phyloP scores from a whole-genome alignment of 2,329 filamentous ascomycete species.

The Diaporthe destruens region DNA sequence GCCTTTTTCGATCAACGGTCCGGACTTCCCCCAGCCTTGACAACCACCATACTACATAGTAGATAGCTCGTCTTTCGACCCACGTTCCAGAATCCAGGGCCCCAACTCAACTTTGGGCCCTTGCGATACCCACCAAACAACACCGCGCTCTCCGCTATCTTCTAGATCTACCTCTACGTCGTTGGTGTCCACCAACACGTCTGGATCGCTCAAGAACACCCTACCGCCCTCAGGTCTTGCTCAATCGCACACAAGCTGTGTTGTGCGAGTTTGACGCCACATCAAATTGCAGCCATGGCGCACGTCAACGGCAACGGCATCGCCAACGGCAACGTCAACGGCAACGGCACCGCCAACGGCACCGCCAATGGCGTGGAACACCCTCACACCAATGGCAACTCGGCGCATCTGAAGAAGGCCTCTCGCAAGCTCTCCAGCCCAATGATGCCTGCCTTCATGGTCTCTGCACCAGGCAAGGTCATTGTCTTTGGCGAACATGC shows the following conservation, averaged over 20 bases:
- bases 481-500: conserved; percentile 98
- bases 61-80: background rate
- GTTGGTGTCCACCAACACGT: conserved; percentile 17
- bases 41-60: no score
- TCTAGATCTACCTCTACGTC: conserved; percentile 25
- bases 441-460: conserved; percentile 93
- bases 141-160: conserved; percentile 17
- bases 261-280: conserved; percentile 19
- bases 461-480: conserved; percentile 96
- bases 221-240: background rate
- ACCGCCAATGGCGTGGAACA: conserved; percentile 48
- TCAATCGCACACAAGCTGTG: conserved; percentile 24
- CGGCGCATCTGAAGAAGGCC: conserved; percentile 53
- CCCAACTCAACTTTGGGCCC: conserved; percentile 6
- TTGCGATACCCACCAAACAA: conserved; percentile 21
- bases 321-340: conserved; percentile 45
- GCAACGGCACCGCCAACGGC: no score
- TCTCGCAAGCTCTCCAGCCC: conserved; percentile 71
- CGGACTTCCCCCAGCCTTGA: conserved; percentile 15
- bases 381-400: conserved; percentile 51
- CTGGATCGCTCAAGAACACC: conserved; percentile 1
- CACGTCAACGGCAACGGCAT: conserved; percentile 46
- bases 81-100: background rate
- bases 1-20: conserved; percentile 17
- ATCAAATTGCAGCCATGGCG: conserved; percentile 1